Percentiles rank a stretch among this genome's conserved stretches.
phyloP scores from a whole-genome alignment of 208 protist genomes.

The Eutreptiella sp. region DNA sequence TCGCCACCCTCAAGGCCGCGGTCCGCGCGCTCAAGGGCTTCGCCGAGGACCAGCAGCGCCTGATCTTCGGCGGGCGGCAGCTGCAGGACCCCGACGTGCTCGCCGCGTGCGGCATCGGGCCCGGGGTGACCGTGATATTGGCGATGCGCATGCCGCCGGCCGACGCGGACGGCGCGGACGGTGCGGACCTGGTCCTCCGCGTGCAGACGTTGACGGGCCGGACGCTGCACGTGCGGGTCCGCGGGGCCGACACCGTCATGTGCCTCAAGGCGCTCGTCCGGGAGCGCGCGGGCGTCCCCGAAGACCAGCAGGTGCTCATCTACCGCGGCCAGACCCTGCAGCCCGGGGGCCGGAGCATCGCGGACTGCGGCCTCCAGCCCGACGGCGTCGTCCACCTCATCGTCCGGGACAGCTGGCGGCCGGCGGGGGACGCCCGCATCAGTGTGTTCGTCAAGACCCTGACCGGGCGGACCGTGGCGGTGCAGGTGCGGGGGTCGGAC shows the following conservation, averaged over 20 bases:
- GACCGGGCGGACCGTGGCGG: conserved; percentile 33
- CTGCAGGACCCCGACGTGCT: conserved; percentile 32
- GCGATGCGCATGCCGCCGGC: conserved; percentile 26
- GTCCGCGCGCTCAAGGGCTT: too few species aligned
- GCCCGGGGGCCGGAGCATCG: conserved; percentile 69
- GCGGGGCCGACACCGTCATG: conserved; percentile 24
- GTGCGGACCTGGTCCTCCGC: conserved; percentile 28
- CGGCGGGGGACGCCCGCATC: too few species aligned
- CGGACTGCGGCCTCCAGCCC: conserved; percentile 85
- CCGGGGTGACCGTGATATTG: conserved; percentile 29
- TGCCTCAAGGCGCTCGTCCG: conserved; percentile 29
- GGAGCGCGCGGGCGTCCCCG: conserved; percentile 30
- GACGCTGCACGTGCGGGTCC: conserved; percentile 32
- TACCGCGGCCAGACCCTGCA: conserved; percentile 82
- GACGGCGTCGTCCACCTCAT: conserved; percentile 81
- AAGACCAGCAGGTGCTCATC: conserved; percentile 58
- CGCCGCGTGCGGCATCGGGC: too few species aligned
- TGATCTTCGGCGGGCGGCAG: conserved; percentile 31
- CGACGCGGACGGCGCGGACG: conserved; percentile 33
- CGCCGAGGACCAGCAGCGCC: conserved; percentile 27
- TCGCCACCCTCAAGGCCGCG: too few species aligned
- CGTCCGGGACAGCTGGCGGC: too few species aligned
- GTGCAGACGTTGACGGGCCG: conserved; percentile 38
- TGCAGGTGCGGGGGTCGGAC: conserved; percentile 27
- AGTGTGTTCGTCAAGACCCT: conserved; percentile 39